Evolutionary conservation across 140 eudicot species (phyloP).

Genomic region (Ambrosia hybrid): DNA sequence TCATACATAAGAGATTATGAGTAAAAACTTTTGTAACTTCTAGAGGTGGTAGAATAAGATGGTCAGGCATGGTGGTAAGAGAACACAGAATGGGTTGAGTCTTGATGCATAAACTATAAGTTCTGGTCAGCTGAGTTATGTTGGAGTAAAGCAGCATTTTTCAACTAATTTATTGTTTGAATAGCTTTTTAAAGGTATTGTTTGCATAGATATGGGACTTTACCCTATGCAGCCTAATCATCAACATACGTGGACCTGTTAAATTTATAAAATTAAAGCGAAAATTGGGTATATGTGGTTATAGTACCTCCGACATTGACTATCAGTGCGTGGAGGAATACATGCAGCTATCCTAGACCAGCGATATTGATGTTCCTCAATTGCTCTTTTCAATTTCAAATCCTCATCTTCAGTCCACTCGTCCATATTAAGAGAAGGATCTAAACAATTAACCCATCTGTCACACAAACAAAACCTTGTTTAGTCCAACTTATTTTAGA

Average conservation of each 20-base stretch:
- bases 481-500: background rate
- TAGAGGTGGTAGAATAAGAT: no score
- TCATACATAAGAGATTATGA: background rate
- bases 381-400: constrained; percentile 52
- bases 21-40: no score
- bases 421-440: constrained; percentile 64
- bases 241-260: background rate
- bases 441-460: constrained; percentile 91
- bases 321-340: constrained; percentile 82
- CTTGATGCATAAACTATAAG: no score
- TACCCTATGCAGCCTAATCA: no score
- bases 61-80: no score
- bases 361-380: constrained; percentile 55
- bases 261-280: no score
- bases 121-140: no score
- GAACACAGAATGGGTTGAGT: no score
- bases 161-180: no score
- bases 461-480: background rate
- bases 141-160: no score
- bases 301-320: constrained; percentile 73
- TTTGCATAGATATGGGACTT: no score
- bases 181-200: no score
- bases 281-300: background rate
- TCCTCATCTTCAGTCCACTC: constrained; percentile 91
- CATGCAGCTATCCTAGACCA: constrained; percentile 83